Conservation (phyloP, 2,329 filamentous ascomycete genomes). For the Aspergillus ochraceoroseus region DNA sequence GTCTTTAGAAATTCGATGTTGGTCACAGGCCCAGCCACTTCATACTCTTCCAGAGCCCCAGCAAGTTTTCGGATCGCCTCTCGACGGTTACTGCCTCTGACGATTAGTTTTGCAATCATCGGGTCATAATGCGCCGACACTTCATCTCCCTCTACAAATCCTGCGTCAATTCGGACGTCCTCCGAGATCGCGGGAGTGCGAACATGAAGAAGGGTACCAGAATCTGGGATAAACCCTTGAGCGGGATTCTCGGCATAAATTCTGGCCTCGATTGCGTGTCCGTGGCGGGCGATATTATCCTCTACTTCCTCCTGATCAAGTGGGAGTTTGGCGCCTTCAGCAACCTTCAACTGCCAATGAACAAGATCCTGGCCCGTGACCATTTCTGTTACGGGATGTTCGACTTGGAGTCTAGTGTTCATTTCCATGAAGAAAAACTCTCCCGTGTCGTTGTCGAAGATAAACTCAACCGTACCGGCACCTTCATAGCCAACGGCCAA, state of each 20-base stretch:
- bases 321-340: conserved; percentile 64
- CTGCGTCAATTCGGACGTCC: conserved; percentile 84
- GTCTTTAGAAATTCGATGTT: conserved; percentile 96
- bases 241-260: conserved; percentile 96
- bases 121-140: conserved; percentile 95
- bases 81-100: conserved; percentile 71
- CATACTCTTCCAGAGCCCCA: conserved; percentile 76
- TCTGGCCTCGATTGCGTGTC: conserved; percentile 88
- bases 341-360: conserved; percentile 89
- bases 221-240: conserved; percentile 88
- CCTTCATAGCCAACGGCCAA: conserved; percentile 61
- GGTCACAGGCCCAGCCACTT: conserved; percentile 86
- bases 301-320: conserved; percentile 63
- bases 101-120: conserved; percentile 98
- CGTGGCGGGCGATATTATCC: conserved; percentile 64
- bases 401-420: conserved; percentile 84
- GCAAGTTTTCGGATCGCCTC: conserved; percentile 78
- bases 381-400: conserved; percentile 89
- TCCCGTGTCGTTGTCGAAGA: conserved; percentile 62
- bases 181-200: conserved; percentile 63
- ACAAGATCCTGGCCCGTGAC: conserved; percentile 75
- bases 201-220: conserved; percentile 79
- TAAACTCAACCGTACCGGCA: conserved; percentile 64
- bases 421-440: conserved; percentile 69
- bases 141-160: conserved; percentile 84